Evolutionary conservation across 2,329 filamentous ascomycete genomes (phyloP), one percentile per base, ranked within the genome.

Genomic region (Diaporthe batatas): DNA sequence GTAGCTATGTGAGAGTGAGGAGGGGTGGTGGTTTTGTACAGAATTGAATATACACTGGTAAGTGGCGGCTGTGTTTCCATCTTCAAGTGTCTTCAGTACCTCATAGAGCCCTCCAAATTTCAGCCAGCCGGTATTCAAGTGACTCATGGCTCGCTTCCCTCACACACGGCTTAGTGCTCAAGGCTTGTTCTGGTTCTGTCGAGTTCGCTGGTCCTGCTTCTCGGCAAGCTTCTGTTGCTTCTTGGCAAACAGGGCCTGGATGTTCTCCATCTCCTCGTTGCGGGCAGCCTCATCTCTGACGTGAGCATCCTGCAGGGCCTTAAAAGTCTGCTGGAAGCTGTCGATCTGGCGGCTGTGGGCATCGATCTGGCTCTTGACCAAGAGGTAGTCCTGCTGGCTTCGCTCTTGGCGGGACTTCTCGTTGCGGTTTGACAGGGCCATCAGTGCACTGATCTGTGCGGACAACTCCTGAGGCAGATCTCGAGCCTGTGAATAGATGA

Each of bases 21-120:
- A 42, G 39, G 39, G 39, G 3, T 23, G 36, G 12, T 25, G 36
- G 34, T n/a, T 21, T 21, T 36, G 49, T 42, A n/a, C 32, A n/a
- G 39, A 67, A 7, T 53, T 53, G 44, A 53, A 39, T 21, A n/a
- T 67, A 67, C 62, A 53, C 12, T n/a, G 62, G 62, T 67, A 47
- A 67, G 62, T 67, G 62, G 32, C n/a, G n/a, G n/a, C n/a, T 39
- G 36, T 12, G 3, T 39, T 36, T 39, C 36, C 36, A 39, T 14
- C 2, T 39, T 12, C 11, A 39, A 39, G 1, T 12, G 7, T 36
- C 34, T 39, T 14, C 36, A 12, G 11, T 3, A 39, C 36, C 36
- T 14, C 36, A 39, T 11, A 39, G 2, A 39, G 10, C 3, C 36
- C 0, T 39, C 36, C 11, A 14, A 3, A 12, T 12, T 39, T 14